Evolutionary conservation across 148 eudicot genomes (phyloP).

Genomic region (Rhododendron henanense): DNA sequence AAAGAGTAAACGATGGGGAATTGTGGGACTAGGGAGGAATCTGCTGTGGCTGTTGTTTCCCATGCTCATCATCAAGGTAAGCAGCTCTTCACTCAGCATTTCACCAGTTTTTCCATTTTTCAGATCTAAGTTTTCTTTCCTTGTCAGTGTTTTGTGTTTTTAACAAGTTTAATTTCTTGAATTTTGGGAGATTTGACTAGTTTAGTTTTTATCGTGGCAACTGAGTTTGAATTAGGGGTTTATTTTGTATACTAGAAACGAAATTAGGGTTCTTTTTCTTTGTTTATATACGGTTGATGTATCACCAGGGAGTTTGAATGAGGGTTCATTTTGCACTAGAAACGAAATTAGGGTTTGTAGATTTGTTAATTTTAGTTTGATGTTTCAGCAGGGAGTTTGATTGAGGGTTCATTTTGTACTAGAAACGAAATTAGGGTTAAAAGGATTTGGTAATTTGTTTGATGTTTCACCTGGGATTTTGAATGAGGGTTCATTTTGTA

Average conservation of each 20-base stretch:
- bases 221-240: neutral
- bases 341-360: neutral
- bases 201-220: neutral
- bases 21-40: slow-evolving; percentile 94
- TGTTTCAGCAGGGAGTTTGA: neutral
- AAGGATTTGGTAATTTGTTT: neutral
- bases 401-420: neutral
- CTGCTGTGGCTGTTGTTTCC: slow-evolving; percentile 68
- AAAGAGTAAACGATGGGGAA: slow-evolving; percentile 55
- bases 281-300: neutral
- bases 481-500: slow-evolving; percentile 4
- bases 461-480: neutral
- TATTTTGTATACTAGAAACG: neutral
- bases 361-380: neutral
- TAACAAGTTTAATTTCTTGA: neutral
- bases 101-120: neutral
- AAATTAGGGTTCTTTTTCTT: neutral
- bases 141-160: neutral
- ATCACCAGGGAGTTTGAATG: neutral
- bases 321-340: neutral
- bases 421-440: neutral
- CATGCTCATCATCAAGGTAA: slow-evolving; percentile 69
- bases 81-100: neutral
- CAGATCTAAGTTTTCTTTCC: neutral
- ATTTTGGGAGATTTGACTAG: neutral